Evolutionary conservation across 805 yeast genomes (phyloP).

Genomic region (Wickerhamiella sergipiensis): DNA sequence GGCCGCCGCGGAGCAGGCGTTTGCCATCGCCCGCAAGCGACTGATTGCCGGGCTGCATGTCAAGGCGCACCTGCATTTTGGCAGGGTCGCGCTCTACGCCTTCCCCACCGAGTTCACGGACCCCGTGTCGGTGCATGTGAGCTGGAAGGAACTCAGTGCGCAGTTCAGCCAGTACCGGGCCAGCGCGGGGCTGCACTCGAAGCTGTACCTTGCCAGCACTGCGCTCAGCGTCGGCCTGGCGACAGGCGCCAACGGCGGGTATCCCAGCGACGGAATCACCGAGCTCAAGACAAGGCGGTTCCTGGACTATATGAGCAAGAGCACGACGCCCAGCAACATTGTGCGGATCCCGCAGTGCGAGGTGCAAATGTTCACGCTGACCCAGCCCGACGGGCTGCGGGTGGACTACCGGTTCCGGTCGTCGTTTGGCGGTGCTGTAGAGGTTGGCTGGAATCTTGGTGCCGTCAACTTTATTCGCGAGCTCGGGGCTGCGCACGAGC

Average conservation of each 20-base stretch:
- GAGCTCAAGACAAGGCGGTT: slow-evolving; percentile 40
- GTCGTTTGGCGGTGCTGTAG: slow-evolving; percentile 78
- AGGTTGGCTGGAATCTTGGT: slow-evolving; percentile 87
- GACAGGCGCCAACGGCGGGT: slow-evolving; percentile 32
- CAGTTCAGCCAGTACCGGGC: slow-evolving; percentile 17
- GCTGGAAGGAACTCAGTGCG: slow-evolving; percentile 18
- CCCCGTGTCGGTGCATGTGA: slow-evolving; percentile 49
- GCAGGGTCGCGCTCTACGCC: slow-evolving; percentile 41
- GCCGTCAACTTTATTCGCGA: slow-evolving; percentile 80
- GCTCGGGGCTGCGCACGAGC: slow-evolving; percentile 71
- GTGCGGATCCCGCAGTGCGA: slow-evolving; percentile 65
- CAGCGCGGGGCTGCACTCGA: slow-evolving; percentile 32
- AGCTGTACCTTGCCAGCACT: slow-evolving; percentile 44
- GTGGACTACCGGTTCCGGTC: slow-evolving; percentile 60
- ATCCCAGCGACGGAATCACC: slow-evolving; percentile 35
- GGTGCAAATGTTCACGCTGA: slow-evolving; percentile 61
- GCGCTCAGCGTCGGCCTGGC: slow-evolving; percentile 60
- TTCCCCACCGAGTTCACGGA: slow-evolving; percentile 79
- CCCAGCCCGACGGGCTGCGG: slow-evolving; percentile 28
- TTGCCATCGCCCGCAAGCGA: not conserved
- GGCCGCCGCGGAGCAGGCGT: not conserved
- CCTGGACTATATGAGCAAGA: slow-evolving; percentile 35
- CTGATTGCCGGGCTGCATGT: slow-evolving; percentile 35
- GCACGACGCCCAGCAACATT: slow-evolving; percentile 67
- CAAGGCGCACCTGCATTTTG: slow-evolving; percentile 48